phyloP scores from a whole-genome alignment of 225 moss, liverwort and hornwort genomes.

The Bryum argenteum region DNA sequence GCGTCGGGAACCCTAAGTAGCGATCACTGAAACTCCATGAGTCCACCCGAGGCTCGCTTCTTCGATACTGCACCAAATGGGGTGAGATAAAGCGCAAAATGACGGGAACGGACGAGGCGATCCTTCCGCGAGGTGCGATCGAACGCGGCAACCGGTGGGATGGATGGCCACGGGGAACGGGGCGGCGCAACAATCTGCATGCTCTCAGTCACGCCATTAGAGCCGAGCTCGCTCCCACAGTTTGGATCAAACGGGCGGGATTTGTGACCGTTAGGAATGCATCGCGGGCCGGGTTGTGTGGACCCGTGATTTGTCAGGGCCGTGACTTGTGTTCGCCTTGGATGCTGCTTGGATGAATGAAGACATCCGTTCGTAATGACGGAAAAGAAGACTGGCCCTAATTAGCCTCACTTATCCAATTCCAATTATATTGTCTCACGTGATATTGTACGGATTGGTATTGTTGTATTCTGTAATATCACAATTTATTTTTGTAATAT shows the following conservation, averaged over 20 bases:
- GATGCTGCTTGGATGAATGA: neutral
- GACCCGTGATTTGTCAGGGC: neutral
- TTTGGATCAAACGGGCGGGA: conserved; percentile 38
- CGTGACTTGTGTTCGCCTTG: conserved; percentile 4
- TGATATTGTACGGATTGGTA: too few species aligned
- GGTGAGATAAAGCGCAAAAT: conserved; percentile 5
- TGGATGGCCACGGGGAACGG: conserved; percentile 1
- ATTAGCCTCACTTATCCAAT: too few species aligned
- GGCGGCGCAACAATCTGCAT: conserved; percentile 15
- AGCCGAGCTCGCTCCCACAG: neutral
- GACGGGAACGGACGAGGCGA: conserved; percentile 6
- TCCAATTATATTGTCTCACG: too few species aligned
- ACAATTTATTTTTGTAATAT: too few species aligned
- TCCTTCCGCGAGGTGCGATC: conserved; percentile 13
- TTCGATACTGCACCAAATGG: conserved; percentile 21
- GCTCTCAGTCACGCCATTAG: neutral
- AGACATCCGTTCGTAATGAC: too few species aligned
- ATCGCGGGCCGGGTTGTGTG: conserved; percentile 9
- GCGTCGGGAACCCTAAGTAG: neutral
- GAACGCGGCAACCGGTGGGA: conserved; percentile 1
- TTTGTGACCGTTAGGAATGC: conserved; percentile 40
- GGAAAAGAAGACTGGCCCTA: too few species aligned
- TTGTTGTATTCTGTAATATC: too few species aligned
- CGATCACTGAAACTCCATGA: neutral
- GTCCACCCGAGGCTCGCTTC: conserved; percentile 18